Base-by-base conservation (phyloP, 345 rosid genomes). In the Mercurialis annua region DNA sequence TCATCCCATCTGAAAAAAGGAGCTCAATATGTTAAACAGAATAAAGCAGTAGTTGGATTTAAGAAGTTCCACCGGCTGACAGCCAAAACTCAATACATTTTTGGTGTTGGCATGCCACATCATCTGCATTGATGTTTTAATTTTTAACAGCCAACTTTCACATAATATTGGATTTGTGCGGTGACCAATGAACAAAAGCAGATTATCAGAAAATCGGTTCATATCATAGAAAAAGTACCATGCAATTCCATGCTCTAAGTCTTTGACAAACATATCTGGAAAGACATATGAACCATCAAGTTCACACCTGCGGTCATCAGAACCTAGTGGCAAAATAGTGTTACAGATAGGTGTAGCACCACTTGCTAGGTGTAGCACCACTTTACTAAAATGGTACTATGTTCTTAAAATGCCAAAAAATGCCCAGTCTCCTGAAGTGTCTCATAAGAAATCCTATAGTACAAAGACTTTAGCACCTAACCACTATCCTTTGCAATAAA, bases 1-100 rank as follows among this genome's bases (percentile, higher is more conserved):
- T 83, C 88, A 69, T 81, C 84, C 96, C 84, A 89, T 84, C 96
- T 93, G 79, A 82, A 76, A 66, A 36, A 68, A 40, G 72, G 60
- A 62, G 64, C 33, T 57, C 42, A 49, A 69, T 31, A 10, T 30
- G 75, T 69, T 44, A 66, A 65, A 61, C 2, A 63, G 57, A 65
- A 69, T 26, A 15, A 43, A 53, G 9, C 51, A 44, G 14, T 27
- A n/a, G 10, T 46, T 10, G n/a, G 12, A 40, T 14, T n/a, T 49
- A 16, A 18, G 26, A 52, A 49, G 27, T 23, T 48, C 23, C 11
- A 18, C 23, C 26, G 49, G 34, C 29, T 33, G 36, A 47, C n/a
- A 29, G 6, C 53, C 23, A 33, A 11, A 58, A 24, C 36, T 7
- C 15, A 21, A 42, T 38, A 15, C n/a, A 5, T 12, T 24, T 23